phyloP scores from a whole-genome alignment of 768 basidiomycete species.

The Kwoniella pini region DNA sequence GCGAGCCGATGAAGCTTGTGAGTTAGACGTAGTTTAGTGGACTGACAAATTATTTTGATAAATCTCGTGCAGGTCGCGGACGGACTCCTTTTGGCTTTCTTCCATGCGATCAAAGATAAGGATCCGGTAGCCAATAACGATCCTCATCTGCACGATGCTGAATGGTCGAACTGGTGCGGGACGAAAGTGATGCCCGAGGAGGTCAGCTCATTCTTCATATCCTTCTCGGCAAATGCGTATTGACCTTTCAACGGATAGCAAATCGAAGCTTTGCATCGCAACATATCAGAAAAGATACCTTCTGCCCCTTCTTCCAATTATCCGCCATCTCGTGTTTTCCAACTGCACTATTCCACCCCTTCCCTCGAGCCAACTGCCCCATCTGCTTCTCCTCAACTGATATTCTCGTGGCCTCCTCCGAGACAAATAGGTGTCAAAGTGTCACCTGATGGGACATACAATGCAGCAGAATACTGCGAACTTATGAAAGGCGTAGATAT shows the following conservation, averaged over 20 bases:
- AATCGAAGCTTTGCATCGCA: constrained; percentile 45
- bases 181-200: constrained; percentile 49
- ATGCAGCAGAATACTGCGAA: constrained; percentile 48
- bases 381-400: constrained; percentile 17
- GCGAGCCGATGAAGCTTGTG: too few species aligned
- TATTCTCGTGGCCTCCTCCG: constrained; percentile 54
- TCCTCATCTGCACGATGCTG: constrained; percentile 35
- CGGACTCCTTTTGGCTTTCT: constrained; percentile 53
- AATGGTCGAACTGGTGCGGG: constrained; percentile 54
- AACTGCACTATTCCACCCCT: constrained; percentile 40
- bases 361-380: constrained; percentile 26
- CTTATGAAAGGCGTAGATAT: constrained; percentile 51
- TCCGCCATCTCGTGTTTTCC: constrained; percentile 51
- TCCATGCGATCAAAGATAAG: constrained; percentile 53
- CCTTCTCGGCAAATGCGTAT: neutral
- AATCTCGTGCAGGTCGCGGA: constrained; percentile 44
- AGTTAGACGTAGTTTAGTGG: too few species aligned
- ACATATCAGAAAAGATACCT: constrained; percentile 34
- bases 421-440: constrained; percentile 26
- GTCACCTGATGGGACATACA: constrained; percentile 47
- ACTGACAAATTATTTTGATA: too few species aligned
- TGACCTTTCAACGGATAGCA: constrained; percentile 30
- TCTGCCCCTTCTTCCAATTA: constrained; percentile 22
- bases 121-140: constrained; percentile 51
- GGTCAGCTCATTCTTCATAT: constrained; percentile 25